Evolutionary conservation across 225 moss, liverwort and hornwort genomes (phyloP).

Genomic region (Takakia lepidozioides): DNA sequence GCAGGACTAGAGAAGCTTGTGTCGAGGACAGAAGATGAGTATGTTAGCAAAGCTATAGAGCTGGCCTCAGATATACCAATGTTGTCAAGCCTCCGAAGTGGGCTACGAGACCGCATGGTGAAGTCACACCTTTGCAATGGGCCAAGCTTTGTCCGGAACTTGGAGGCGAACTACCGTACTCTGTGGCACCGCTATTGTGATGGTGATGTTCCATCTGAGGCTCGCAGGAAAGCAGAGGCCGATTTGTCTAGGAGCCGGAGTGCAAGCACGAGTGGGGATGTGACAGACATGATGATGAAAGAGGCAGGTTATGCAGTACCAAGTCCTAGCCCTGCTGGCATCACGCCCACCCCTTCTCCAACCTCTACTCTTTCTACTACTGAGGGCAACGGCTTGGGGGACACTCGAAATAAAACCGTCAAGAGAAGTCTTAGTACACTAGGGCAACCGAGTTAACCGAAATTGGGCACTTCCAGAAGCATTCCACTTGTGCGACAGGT

Average conservation of each 20-base stretch:
- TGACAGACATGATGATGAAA: conserved; percentile 65
- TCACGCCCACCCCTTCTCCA: conserved; percentile 34
- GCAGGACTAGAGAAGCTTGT: conserved; percentile 78
- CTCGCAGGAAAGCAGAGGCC: conserved; percentile 29
- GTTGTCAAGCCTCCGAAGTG: conserved; percentile 59
- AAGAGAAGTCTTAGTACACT: no score
- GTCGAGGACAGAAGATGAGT: conserved; percentile 78
- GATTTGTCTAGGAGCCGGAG: conserved; percentile 25
- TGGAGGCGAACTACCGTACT: conserved; percentile 71
- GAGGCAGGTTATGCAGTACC: conserved; percentile 35
- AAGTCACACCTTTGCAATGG: conserved; percentile 90
- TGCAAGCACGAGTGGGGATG: conserved; percentile 26
- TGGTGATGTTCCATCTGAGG: conserved; percentile 36
- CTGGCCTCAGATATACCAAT: conserved; percentile 58
- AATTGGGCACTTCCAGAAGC: no score
- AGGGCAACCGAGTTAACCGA: no score
- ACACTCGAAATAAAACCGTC: conserved; percentile 32
- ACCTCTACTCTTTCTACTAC: conserved; percentile 48
- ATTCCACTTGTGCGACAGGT: no score
- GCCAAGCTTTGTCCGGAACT: conserved; percentile 72
- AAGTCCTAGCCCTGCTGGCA: conserved; percentile 14
- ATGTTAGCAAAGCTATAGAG: conserved; percentile 71
- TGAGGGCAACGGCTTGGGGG: conserved; percentile 26
- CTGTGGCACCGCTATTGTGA: conserved; percentile 87
- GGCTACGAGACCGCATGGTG: conserved; percentile 86